Evolutionary conservation across 768 basidiomycete genomes (phyloP).

Genomic region (Dentipellis fragilis): DNA sequence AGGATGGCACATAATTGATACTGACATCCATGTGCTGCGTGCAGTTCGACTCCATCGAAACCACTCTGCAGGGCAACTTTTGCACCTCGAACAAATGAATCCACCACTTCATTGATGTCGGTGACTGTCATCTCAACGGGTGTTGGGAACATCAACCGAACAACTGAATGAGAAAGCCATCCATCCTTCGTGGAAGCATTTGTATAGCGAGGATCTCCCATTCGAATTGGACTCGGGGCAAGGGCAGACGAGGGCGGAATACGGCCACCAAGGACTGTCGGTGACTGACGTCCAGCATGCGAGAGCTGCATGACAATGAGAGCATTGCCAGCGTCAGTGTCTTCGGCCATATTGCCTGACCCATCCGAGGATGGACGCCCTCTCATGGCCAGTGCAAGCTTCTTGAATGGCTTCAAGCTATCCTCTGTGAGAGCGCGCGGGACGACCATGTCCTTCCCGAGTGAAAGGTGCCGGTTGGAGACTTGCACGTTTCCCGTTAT

Average conservation of each 20-base stretch:
- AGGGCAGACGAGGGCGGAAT: constrained; percentile 46
- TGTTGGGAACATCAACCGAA: constrained; percentile 47
- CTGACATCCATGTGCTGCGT: constrained; percentile 81
- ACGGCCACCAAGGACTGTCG: constrained; percentile 64
- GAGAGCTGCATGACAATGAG: constrained; percentile 64
- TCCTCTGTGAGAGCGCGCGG: constrained; percentile 35
- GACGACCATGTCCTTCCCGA: constrained; percentile 65
- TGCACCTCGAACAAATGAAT: constrained; percentile 60
- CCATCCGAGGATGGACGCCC: neutral
- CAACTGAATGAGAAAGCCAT: constrained; percentile 28
- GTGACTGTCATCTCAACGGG: constrained; percentile 46
- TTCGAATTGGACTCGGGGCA: constrained; percentile 56
- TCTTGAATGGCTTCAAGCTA: constrained; percentile 38
- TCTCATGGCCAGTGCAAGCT: constrained; percentile 40
- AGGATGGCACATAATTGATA: constrained; percentile 7
- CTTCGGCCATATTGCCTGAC: neutral
- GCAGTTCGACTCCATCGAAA: constrained; percentile 83
- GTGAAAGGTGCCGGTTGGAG: constrained; percentile 44
- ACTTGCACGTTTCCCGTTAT: constrained; percentile 83
- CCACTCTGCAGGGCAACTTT: constrained; percentile 52
- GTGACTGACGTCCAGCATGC: constrained; percentile 77
- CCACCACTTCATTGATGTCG: constrained; percentile 55
- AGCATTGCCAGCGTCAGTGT: neutral
- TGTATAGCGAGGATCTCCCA: constrained; percentile 24
- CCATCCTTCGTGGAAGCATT: constrained; percentile 5